Evolutionary conservation across 371 early-diverging fungal genomes (phyloP).

Genomic region (Apophysomyces ossiformis): DNA sequence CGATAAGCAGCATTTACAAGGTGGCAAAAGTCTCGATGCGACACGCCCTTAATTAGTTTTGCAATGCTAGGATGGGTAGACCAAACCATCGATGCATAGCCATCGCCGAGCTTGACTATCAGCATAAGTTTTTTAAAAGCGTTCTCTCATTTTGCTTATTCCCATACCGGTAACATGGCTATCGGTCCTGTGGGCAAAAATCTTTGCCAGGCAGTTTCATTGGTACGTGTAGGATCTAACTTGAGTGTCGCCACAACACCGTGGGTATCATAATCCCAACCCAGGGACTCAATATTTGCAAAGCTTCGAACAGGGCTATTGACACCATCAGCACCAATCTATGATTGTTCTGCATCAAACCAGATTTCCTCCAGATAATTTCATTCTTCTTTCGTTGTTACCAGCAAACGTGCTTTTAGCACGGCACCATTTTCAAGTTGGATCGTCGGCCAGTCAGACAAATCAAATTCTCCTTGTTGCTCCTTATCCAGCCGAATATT

Average conservation of each 20-base stretch:
- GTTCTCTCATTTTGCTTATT: neutral
- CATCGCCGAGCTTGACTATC: slow-evolving; percentile 50
- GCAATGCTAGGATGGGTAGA: slow-evolving; percentile 74
- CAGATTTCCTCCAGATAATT: neutral
- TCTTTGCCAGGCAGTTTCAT: slow-evolving; percentile 87
- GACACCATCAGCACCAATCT: slow-evolving; percentile 92
- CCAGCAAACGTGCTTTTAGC: slow-evolving; percentile 63
- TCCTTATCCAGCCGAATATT: slow-evolving; percentile 31
- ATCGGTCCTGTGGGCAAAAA: slow-evolving; percentile 95
- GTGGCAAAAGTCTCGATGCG: slow-evolving; percentile 64
- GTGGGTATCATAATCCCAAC: slow-evolving; percentile 87
- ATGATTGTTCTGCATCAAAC: slow-evolving; percentile 5
- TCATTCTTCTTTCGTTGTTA: slow-evolving; percentile 1
- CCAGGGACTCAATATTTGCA: slow-evolving; percentile 82
- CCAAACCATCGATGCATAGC: slow-evolving; percentile 91
- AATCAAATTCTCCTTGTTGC: slow-evolving; percentile 32
- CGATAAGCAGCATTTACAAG: slow-evolving; percentile 87
- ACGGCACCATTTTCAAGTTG: slow-evolving; percentile 58
- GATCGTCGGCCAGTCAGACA: slow-evolving; percentile 69
- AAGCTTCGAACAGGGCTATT: slow-evolving; percentile 86
- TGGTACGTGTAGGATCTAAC: slow-evolving; percentile 44
- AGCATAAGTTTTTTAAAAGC: neutral
- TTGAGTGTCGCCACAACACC: slow-evolving; percentile 93
- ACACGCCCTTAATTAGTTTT: slow-evolving; percentile 61
- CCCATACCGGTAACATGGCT: slow-evolving; percentile 85